Percentiles rank a stretch among this genome's conserved stretches.
phyloP scores from a whole-genome alignment of 1,284 basidiomycete species.

The Melampsora larici-populina region DNA sequence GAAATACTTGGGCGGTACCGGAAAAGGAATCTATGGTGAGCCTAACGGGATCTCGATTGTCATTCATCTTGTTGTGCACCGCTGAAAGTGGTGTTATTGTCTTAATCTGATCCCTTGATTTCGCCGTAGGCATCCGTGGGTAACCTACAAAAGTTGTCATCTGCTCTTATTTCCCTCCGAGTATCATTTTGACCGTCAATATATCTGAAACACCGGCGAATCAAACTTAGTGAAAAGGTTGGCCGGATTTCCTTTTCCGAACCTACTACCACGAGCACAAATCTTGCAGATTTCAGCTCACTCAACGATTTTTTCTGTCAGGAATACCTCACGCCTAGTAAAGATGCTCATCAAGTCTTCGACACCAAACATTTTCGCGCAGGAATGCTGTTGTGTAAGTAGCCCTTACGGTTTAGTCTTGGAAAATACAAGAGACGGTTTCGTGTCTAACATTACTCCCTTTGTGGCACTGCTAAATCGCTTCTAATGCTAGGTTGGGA shows the following conservation, averaged over 20 bases:
- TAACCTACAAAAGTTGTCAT: not conserved
- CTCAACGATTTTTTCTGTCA: not conserved
- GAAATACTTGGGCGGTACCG: constrained; percentile 21
- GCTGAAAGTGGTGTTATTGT: no score
- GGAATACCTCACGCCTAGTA: constrained; percentile 26
- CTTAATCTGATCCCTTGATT: not conserved
- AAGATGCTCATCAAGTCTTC: constrained; percentile 17
- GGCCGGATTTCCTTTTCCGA: no score
- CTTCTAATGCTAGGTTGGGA: constrained; percentile 22
- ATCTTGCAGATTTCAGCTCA: no score
- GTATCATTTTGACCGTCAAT: no score
- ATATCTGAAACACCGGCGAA: no score
- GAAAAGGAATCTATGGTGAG: constrained; percentile 37
- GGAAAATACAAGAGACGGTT: not conserved
- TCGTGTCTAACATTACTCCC: not conserved
- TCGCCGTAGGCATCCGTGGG: constrained; percentile 11
- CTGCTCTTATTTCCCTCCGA: no score
- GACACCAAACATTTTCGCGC: constrained; percentile 1
- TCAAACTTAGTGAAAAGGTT: no score
- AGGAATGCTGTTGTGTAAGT: constrained; percentile 28
- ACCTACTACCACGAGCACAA: no score
- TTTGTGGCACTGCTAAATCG: not conserved
- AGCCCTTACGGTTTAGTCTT: not conserved
- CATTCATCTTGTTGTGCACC: no score
- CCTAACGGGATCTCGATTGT: not conserved